Conservation (phyloP, 75 land plant genomes). For the Cryptomeria japonica region DNA sequence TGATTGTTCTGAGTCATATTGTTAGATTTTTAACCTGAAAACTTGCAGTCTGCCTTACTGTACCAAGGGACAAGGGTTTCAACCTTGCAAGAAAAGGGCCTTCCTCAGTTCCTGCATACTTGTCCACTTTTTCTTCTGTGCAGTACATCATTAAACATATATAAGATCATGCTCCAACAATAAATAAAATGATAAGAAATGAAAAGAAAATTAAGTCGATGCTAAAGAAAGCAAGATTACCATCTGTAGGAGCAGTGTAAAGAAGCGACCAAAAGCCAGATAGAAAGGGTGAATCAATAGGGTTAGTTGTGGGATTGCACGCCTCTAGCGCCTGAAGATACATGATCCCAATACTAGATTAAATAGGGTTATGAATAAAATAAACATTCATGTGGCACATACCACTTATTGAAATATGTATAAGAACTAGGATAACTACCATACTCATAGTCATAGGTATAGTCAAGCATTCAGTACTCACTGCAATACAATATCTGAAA, state of each 20-base stretch:
- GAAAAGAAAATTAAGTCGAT: not conserved
- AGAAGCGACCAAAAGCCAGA: constrained; percentile 47
- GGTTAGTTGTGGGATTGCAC: constrained; percentile 29
- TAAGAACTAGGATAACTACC: not conserved
- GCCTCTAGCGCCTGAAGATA: constrained; percentile 33
- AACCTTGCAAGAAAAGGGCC: constrained; percentile 48
- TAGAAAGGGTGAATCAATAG: constrained; percentile 34
- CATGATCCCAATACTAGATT: not conserved
- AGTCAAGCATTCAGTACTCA: not conserved
- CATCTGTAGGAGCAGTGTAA: constrained; percentile 48
- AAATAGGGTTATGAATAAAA: not conserved
- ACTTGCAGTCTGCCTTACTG: constrained; percentile 42
- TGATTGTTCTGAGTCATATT: not conserved
- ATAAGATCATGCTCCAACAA: not conserved
- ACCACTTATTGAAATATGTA: not conserved
- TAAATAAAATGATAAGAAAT: not conserved
- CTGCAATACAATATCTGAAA: not conserved
- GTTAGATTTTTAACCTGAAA: constrained; percentile 28
- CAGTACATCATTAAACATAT: not conserved
- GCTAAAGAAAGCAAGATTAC: constrained; percentile 16
- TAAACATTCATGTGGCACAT: not conserved
- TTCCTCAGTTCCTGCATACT: constrained; percentile 51
- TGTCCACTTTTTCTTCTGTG: constrained; percentile 35
- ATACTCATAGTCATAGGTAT: not conserved
- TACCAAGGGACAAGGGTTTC: constrained; percentile 36